Conservation (phyloP, 2,329 filamentous ascomycete genomes). For the Stagonosporopsis vannaccii region DNA sequence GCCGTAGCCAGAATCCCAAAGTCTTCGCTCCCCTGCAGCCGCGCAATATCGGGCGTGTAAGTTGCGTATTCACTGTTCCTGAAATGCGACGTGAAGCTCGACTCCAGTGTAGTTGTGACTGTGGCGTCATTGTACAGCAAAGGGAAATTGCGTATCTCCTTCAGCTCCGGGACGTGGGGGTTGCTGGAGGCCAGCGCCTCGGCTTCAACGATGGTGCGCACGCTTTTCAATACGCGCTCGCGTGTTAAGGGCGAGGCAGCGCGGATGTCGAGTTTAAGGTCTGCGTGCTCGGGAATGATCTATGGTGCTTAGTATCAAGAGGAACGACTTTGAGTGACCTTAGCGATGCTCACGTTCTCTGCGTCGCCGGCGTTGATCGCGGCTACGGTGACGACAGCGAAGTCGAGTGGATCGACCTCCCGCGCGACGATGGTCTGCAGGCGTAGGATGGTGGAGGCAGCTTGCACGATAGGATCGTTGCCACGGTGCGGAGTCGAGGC, state of each 20-base stretch:
- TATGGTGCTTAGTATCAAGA: not conserved
- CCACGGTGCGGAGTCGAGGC: slow-evolving; percentile 63
- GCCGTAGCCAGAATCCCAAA: slow-evolving; percentile 63
- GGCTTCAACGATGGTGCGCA: slow-evolving; percentile 62
- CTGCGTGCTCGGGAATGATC: slow-evolving; percentile 63
- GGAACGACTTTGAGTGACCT: not conserved
- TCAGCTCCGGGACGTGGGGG: slow-evolving; percentile 54
- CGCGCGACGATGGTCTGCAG: slow-evolving; percentile 67
- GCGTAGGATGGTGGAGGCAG: slow-evolving; percentile 62
- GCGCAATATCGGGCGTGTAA: slow-evolving; percentile 52
- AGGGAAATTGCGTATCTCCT: slow-evolving; percentile 52
- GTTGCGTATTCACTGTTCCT: slow-evolving; percentile 22
- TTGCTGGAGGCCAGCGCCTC: slow-evolving; percentile 61
- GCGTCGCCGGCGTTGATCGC: slow-evolving; percentile 65
- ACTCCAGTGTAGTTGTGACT: slow-evolving; percentile 53
- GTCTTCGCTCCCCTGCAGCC: slow-evolving; percentile 62
- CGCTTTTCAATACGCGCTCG: slow-evolving; percentile 55
- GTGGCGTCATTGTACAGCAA: slow-evolving; percentile 61
- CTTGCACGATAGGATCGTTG: slow-evolving; percentile 64
- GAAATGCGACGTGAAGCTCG: slow-evolving; percentile 58
- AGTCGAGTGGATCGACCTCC: slow-evolving; percentile 62
- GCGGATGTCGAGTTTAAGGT: slow-evolving; percentile 64
- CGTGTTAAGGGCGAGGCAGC: slow-evolving; percentile 57
- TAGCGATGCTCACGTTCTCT: slow-evolving; percentile 54
- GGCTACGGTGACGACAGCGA: slow-evolving; percentile 66